These are phyloP conservation scores for Lathyrus oleraceus DNA, from an alignment of 306 rosid species.

Conservation along the genomic window DNA sequence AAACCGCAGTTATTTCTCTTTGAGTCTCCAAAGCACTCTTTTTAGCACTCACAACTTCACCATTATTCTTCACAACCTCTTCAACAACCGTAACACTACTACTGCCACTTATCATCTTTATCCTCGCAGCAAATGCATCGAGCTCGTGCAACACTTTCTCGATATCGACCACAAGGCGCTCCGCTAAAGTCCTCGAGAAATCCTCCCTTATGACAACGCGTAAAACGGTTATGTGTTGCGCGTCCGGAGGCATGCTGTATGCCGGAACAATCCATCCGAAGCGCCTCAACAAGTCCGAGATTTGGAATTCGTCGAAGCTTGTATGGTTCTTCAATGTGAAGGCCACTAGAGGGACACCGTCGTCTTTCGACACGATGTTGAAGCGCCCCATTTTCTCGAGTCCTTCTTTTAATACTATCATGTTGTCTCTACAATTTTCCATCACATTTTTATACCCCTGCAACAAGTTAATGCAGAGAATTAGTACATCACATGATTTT, in stretches of 20 bases:
- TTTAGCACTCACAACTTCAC: slow-evolving; percentile 37
- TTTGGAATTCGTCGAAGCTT: slow-evolving; percentile 69
- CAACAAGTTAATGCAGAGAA: slow-evolving; percentile 1
- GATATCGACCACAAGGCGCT: slow-evolving; percentile 72
- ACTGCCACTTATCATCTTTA: slow-evolving; percentile 21
- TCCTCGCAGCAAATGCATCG: slow-evolving; percentile 57
- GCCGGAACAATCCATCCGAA: slow-evolving; percentile 97
- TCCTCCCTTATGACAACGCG: slow-evolving; percentile 91
- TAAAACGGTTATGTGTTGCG: slow-evolving; percentile 74
- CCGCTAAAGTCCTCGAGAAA: slow-evolving; percentile 84
- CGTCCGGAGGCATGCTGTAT: slow-evolving; percentile 90
- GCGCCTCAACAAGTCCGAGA: slow-evolving; percentile 68
- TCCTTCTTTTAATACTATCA: slow-evolving; percentile 77
- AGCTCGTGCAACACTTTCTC: slow-evolving; percentile 77
- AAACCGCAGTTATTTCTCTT: slow-evolving; percentile 69
- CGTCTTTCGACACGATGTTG: slow-evolving; percentile 70
- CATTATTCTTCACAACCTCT: slow-evolving; percentile 26
- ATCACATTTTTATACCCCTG: slow-evolving; percentile 87
- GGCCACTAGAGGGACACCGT: slow-evolving; percentile 90
- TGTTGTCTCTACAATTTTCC: slow-evolving; percentile 90
- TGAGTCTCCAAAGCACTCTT: slow-evolving; percentile 60
- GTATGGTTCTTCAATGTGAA: slow-evolving; percentile 68
- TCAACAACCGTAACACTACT: slow-evolving; percentile 21
- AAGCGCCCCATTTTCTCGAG: slow-evolving; percentile 70
- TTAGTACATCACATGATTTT: background rate